Conservation (phyloP, 371 early-diverging fungal genomes). For the Rhizopus delemar region DNA sequence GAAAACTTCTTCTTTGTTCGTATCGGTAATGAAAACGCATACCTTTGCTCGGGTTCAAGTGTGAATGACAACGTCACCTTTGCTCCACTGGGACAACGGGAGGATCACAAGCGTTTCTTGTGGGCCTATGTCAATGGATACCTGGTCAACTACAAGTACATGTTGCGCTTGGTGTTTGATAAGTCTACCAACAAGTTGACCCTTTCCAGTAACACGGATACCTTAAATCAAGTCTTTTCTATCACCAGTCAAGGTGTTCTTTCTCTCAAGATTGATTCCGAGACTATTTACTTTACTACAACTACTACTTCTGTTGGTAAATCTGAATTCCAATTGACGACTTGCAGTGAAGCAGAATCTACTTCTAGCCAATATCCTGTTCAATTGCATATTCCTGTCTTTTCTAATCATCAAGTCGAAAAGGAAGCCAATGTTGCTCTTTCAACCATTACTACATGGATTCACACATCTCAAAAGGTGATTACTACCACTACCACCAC, state of each 20-base stretch:
- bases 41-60: slow-evolving; percentile 34
- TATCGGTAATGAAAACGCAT: slow-evolving; percentile 36
- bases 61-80: slow-evolving; percentile 32
- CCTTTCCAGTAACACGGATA: slow-evolving; percentile 26
- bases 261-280: slow-evolving; percentile 23
- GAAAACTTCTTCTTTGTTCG: slow-evolving; percentile 48
- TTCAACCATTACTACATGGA: slow-evolving; percentile 30
- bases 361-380: slow-evolving; percentile 7
- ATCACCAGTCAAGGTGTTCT: slow-evolving; percentile 30
- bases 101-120: slow-evolving; percentile 45
- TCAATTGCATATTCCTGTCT: slow-evolving; percentile 39
- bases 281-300: slow-evolving; percentile 23
- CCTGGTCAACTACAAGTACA: slow-evolving; percentile 56
- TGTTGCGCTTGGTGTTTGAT: slow-evolving; percentile 36
- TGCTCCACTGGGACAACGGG: slow-evolving; percentile 28
- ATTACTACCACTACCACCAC: slow-evolving; percentile 8
- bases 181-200: slow-evolving; percentile 29
- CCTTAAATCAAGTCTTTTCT: slow-evolving; percentile 30
- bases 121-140: slow-evolving; percentile 56
- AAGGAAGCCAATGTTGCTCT: slow-evolving; percentile 29
- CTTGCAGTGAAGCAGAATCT: not conserved
- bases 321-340: slow-evolving; percentile 9
- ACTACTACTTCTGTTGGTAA: not conserved
- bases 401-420: slow-evolving; percentile 26
- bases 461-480: slow-evolving; percentile 21